Evolutionary conservation across 2,329 filamentous ascomycete species (phyloP).

Genomic region (Ophiocordyceps camponoti-leonardi): DNA sequence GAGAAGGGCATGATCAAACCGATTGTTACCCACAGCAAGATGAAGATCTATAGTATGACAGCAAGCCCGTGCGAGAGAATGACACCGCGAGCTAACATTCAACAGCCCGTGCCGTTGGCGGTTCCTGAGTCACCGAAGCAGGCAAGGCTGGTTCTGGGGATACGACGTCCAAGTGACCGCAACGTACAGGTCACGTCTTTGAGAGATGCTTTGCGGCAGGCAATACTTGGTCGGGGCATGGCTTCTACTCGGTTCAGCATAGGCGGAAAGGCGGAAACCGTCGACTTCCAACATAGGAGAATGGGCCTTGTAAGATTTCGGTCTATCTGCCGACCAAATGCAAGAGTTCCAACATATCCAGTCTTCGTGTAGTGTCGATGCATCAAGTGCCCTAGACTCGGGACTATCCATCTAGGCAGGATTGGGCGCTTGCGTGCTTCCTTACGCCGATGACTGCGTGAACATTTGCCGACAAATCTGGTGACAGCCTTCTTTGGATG

Average conservation of each 20-base stretch:
- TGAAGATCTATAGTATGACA: constrained; percentile 85
- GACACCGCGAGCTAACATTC: constrained; percentile 10
- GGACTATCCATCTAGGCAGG: no score
- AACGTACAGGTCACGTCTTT: constrained; percentile 17
- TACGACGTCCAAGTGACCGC: constrained; percentile 20
- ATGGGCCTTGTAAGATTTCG: constrained; percentile 12
- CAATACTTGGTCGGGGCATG: constrained; percentile 20
- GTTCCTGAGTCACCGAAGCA: constrained; percentile 21
- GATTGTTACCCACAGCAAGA: constrained; percentile 88
- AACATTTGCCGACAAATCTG: no score
- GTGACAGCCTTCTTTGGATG: no score
- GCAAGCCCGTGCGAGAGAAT: constrained; percentile 2
- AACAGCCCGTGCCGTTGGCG: constrained; percentile 43
- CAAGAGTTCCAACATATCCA: not conserved
- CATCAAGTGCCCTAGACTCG: not conserved
- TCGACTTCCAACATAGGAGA: constrained; percentile 21
- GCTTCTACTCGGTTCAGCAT: constrained; percentile 23
- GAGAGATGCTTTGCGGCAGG: constrained; percentile 16
- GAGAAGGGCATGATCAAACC: constrained; percentile 98
- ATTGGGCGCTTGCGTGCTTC: no score
- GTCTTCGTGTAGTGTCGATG: not conserved
- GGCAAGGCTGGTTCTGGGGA: constrained; percentile 16
- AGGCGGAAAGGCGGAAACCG: constrained; percentile 15
- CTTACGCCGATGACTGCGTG: no score
- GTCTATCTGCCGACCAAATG: not conserved